Base-by-base conservation (phyloP, 805 yeast genomes). In the Saturnispora sanitii region DNA sequence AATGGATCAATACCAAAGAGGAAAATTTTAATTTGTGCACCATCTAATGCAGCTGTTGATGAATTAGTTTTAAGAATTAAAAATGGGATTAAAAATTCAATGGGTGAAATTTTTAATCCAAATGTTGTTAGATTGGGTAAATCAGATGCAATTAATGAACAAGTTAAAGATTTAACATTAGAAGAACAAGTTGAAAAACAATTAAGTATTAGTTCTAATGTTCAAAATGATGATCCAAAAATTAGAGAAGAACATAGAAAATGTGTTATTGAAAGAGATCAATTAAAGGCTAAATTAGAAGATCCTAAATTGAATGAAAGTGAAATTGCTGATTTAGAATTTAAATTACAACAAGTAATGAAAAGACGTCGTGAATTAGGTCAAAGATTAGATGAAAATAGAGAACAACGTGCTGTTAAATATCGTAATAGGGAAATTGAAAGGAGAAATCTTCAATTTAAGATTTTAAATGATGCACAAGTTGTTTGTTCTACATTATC, bases 21-120 rank as follows among this genome's bases (percentile, higher is more conserved):
- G 27, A 83, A 84, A 43, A 75, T 92, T 1, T 64, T 92, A 38
- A 77, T 92, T 16, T 94, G 98, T 71, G 97, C 98, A 1, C 99
- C 99, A 3, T 85, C 96, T 57, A 92, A 92, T 65, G 99, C 99
- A 1, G 99, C 99, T 12, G 96, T 92, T 3, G 99, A 92, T 62
- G 98, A 94, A 56, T 67, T 92, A 45, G 92, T 87, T 12, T 52
- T 87, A 16, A 79, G 99, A 56, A 64, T 92, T 44, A 77, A 80
- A 49, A 67, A 65, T 16, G 96, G 96, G 5, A 77, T 88, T 2
- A 59, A 60, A 33, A 68, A 73, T 48, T 62, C 79, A 17, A 57
- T 62, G 27, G 90, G 90, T 1, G 60, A 61, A 11, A 46, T 54
- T 1, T 71, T 75, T 45, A 57, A 58, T 1, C 94, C 95, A 0